Evolutionary conservation across 139 green algal species (phyloP), one percentile per base, ranked within the genome.

Genomic region (Chlamydomonas sp.): DNA sequence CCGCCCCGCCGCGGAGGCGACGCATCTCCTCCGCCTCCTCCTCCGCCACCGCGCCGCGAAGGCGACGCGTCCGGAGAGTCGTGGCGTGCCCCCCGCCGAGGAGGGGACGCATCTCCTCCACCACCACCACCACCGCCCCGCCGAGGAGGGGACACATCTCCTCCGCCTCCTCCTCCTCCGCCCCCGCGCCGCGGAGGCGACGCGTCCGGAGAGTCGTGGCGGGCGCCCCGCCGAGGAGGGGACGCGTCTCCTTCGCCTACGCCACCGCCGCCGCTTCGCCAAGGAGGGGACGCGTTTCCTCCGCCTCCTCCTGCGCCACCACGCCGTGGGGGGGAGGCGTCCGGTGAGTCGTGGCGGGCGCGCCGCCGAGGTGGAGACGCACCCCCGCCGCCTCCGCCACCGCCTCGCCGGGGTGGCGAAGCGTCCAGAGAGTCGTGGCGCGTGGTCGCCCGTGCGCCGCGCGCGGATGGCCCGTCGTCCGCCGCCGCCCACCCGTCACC

Each of bases 1-100:
- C n/a, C n/a, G 26, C 38, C 61, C n/a, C 70, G 6, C 1, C 73
- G 60, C 3, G n/a, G 71, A 5, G 49, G 70, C 20, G 70, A 65
- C 2, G 48, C 57, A 29, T 72, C 73, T 35, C 72, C 48, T 39
- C 68, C 76, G 63, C 68, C 70, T 31, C 78, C 59, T 26, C 29
- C 13, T 57, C 10, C 33, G 28, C 8, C 10, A 1, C 37, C 2
- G 24, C 60, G 39, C 3, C 74, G 61, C 0, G 77, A 73, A 24
- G 77, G 77, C 0, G 73, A 83, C 0, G 73, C 68, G 30, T 84
- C 79, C 24, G 62, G 70, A 13, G 69, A 72, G 57, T 79, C 73
- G 39, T 83, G 72, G 31, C 67, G 66, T 67, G 35, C 47, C 39
- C 6, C 38, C 31, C 10, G 59, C 48, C 71, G 50, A 22, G 71